Base-by-base conservation (phyloP, 441 rosid genomes). In the Croton setiger region DNA sequence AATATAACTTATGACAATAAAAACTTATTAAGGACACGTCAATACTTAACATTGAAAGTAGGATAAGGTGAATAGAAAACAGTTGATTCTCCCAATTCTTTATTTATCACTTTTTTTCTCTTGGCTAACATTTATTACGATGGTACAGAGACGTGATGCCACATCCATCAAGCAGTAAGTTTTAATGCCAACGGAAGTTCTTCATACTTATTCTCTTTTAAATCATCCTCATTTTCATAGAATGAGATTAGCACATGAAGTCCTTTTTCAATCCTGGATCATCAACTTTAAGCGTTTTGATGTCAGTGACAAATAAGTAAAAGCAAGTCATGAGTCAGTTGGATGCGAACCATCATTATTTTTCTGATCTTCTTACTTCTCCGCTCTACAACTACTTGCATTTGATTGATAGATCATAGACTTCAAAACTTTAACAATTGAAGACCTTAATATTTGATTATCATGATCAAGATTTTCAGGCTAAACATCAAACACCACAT, bases 271-370 rank as follows among this genome's bases (percentile, higher is more conserved):
- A 39, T 39, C 43, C 7, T 39, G 27, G 56, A 51, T 39, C 37
- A 55, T 59, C 31, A 58, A 58, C 17, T 47, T 31, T 5, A 36
- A 33, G 45, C 20, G 56, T 14, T 67, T 53, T 67, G n/a, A 56
- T 58, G 33, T 67, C 31, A 44, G n/a, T 39, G 17, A 44, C 23
- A n/a, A 17, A 20, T 35, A 39, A 48, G 51, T 51, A 62, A 33
- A 41, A 41, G 1, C 20, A 23, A 37, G 54, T 37, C 15, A 2
- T 1, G 11, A 23, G 31, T 14, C 54, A 1, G 5, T 14, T 23
- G 21, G 66, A 63, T 43, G 52, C 27, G 10, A 33, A 63, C 66
- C 20, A n/a, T 64, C 8, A 57, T 31, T 45, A 7, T 6, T 45
- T 20, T 45, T 47, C 37, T 48, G 11, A 63, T 15, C 31, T 52